These are phyloP conservation scores for Eucalyptus sideroxylon DNA, from an alignment of 345 rosid genomes.

Conservation along the genomic window DNA sequence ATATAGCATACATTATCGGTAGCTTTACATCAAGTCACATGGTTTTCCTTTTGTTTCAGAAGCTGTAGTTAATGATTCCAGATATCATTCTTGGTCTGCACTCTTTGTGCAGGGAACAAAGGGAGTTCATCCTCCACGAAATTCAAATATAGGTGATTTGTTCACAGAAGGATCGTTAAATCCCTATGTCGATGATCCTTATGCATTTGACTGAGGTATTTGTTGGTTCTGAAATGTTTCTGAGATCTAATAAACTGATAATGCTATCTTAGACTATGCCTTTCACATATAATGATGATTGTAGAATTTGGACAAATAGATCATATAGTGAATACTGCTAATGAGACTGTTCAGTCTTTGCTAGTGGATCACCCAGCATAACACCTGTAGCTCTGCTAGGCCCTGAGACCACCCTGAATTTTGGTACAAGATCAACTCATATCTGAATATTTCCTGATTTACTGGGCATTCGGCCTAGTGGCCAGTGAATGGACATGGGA, in stretches of 20 bases:
- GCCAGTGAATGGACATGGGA: neutral
- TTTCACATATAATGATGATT: neutral
- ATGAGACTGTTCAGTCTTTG: neutral
- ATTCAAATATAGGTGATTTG: conserved; percentile 79
- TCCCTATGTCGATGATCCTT: conserved; percentile 93
- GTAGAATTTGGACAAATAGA: neutral
- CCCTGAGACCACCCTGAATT: neutral
- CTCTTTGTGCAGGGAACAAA: conserved; percentile 31
- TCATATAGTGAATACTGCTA: neutral
- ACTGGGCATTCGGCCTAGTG: neutral
- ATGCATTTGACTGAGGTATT: conserved; percentile 62
- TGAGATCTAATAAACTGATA: neutral
- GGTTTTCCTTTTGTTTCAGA: neutral
- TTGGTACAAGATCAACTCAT: neutral
- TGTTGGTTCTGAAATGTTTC: neutral
- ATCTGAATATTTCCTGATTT: neutral
- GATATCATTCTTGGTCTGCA: neutral
- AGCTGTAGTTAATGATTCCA: neutral
- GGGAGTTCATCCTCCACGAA: conserved; percentile 16
- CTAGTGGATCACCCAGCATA: neutral
- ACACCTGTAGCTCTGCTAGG: neutral
- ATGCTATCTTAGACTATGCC: neutral
- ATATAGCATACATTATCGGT: neutral
- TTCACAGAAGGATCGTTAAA: conserved; percentile 88
- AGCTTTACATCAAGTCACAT: neutral